Base-by-base conservation (phyloP, 805 yeast genomes). In the Blastobotrys mokoenaii region DNA sequence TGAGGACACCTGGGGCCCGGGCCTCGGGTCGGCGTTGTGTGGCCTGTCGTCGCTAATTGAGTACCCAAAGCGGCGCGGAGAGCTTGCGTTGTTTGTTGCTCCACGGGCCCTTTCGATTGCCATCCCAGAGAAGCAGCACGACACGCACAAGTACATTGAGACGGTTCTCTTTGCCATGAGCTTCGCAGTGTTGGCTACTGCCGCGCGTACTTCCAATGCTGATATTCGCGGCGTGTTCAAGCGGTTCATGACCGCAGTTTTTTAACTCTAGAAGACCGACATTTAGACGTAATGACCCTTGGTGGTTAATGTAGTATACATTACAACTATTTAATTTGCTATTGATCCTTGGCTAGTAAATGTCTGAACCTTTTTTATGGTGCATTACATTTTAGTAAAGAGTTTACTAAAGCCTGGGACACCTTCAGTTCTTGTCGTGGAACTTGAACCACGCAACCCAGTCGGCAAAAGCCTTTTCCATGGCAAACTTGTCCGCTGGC, bases 401-500 rank as follows among this genome's bases (percentile, higher is more conserved):
- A 22, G 8, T 22, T 22, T 22, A 22, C 27, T 22, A 22, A 22
- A 22, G 27, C 27, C 27, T 4, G 27, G 27, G n/a, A n/a, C 32
- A 32, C 14, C 9, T 6, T 12, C 14, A 32, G 10, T 32, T 32
- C 10, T 32, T 32, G 14, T 32, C 35, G 20, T 34, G 38, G 45
- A 16, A 41, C 20, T 51, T 46, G 41, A 56, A 54, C 58, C 58
- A 56, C 14, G 38, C 45, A n/a, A 51, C 38, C 8, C 44, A 34
- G 40, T 53, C 55, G 35, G 30, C 17, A 41, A 82, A 65, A 1
- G 80, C 70, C 69, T 81, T 82, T 50, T 82, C 83, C 62, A 73
- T 79, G 35, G 94, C 87, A 53, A 79, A 80, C 53, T 62, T 70
- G 46, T 74, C 76, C 30, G 54, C 60, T 17, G 82, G 81, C 48